Conservation (phyloP, 345 rosid species). For the Camelina hispida region DNA sequence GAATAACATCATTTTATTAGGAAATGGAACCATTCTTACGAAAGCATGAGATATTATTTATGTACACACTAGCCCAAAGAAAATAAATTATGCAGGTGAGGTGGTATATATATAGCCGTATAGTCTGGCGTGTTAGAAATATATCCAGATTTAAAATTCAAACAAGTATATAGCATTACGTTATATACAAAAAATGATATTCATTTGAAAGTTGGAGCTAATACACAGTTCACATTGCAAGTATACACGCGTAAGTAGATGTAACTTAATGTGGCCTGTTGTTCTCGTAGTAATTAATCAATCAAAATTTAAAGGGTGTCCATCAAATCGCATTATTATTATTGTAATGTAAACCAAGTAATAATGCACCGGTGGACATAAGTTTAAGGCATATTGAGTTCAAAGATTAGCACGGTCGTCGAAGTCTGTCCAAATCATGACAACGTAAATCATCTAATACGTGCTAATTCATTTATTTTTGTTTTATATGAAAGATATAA, state of each 20-base stretch:
- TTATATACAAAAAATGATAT: not conserved
- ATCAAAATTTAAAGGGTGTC: not conserved
- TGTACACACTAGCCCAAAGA: slow-evolving; percentile 1
- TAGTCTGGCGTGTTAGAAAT: slow-evolving; percentile 5
- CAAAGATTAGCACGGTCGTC: slow-evolving; percentile 30
- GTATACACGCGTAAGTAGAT: not conserved
- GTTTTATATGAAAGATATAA: slow-evolving; percentile 18
- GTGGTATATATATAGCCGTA: not conserved
- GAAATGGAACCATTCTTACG: slow-evolving; percentile 8
- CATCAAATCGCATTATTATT: slow-evolving; percentile 8
- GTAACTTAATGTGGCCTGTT: slow-evolving; percentile 23
- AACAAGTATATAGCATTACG: not conserved
- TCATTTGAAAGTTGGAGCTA: not conserved
- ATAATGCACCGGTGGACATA: slow-evolving; percentile 32
- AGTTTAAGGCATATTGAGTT: slow-evolving; percentile 28
- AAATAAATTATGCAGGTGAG: not conserved
- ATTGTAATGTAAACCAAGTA: slow-evolving; percentile 27
- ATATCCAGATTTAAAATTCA: not conserved
- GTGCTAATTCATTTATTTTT: slow-evolving; percentile 21
- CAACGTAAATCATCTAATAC: slow-evolving; percentile 29
- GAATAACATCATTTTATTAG: slow-evolving; percentile 10
- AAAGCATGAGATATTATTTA: slow-evolving; percentile 24
- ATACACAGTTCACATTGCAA: not conserved
- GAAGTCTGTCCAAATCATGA: slow-evolving; percentile 40
- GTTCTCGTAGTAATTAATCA: not conserved